Conservation (phyloP, 1,284 basidiomycete species). For the Ustilago crameri region DNA sequence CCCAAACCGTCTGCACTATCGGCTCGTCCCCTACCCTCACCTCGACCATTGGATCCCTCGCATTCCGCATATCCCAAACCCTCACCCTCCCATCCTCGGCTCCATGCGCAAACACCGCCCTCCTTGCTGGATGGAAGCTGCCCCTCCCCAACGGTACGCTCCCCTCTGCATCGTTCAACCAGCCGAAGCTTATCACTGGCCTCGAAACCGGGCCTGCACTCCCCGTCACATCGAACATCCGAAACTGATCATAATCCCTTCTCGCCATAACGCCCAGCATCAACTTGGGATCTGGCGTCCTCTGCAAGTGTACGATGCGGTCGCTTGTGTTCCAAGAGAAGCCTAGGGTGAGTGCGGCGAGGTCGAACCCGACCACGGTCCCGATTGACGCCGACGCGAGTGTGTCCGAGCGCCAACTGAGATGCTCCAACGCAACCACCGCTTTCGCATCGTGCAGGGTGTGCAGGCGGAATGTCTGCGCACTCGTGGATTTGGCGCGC, state of each 20-base stretch:
- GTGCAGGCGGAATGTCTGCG: slow-evolving; percentile 21
- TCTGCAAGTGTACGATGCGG: slow-evolving; percentile 39
- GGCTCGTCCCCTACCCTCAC: slow-evolving; percentile 32
- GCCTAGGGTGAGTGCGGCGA: slow-evolving; percentile 23
- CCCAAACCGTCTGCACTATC: slow-evolving; percentile 40
- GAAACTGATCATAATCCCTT: slow-evolving; percentile 47
- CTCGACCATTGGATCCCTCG: slow-evolving; percentile 33
- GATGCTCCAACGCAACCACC: slow-evolving; percentile 34
- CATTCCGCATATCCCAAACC: slow-evolving; percentile 46
- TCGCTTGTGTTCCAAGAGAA: slow-evolving; percentile 47
- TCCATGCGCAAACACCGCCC: slow-evolving; percentile 40
- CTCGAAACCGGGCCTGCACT: slow-evolving; percentile 32
- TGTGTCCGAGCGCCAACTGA: slow-evolving; percentile 15
- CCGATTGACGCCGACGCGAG: slow-evolving; percentile 36
- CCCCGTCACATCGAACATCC: slow-evolving; percentile 45
- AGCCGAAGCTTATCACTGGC: slow-evolving; percentile 42
- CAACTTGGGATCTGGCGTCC: slow-evolving; percentile 40
- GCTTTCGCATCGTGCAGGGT: slow-evolving; percentile 32
- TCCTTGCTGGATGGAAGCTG: slow-evolving; percentile 30
- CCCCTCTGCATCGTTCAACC: slow-evolving; percentile 39
- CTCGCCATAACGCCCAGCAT: slow-evolving; percentile 33
- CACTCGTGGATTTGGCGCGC: slow-evolving; percentile 10
- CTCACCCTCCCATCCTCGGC: slow-evolving; percentile 38
- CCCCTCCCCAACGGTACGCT: slow-evolving; percentile 31
- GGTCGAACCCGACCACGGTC: slow-evolving; percentile 35